Base-by-base conservation (phyloP, 371 early-diverging fungal species). In the Apophysomyces variabilis region DNA sequence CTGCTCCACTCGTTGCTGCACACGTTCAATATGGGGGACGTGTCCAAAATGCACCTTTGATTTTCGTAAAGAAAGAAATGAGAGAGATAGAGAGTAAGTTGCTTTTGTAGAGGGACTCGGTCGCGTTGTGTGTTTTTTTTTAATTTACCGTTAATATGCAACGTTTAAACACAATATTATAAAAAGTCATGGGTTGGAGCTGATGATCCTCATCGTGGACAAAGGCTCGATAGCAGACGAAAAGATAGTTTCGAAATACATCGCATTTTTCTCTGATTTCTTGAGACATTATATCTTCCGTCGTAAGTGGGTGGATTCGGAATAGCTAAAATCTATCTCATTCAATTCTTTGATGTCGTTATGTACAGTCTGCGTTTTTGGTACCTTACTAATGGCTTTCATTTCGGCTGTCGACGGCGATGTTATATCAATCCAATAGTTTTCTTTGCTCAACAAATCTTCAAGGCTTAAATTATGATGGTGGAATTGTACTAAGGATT, bases 191-290 rank as follows among this genome's bases (percentile, higher is more conserved):
- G 14, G 96, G 90, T 60, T 83, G 79, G 62, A 95, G 72, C 58
- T 89, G 91, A 57, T 77, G 76, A 11, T 81, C 74, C 14, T 87
- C 80, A 58, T 92, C 86, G 56, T 82, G 80, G 36, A 91, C 88
- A 66, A 92, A 89, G 7, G 89, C 83, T n/a, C 93, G 88, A 71
- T 93, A 92, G 71, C 89, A 89, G 8, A 95, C 87, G 83, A 96
- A 96, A 70, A 92, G 90, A 76, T 98, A 96, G 66, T 89, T 87
- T 13, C 86, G 75, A 69, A 94, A 96, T 56, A 92, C 77, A 75
- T 98, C 97, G 72, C 93, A 94, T 67, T 98, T 96, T 74, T 96
- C 96, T 1, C 96, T 83, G 1, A 82, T 90, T 64, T 96, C 96
- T 62, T 95, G 89, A 26, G 89, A 88, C 74, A 91, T 77, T 54